Evolutionary conservation across 768 basidiomycete species (phyloP).

Genomic region (Mycena olivaceomarginata): DNA sequence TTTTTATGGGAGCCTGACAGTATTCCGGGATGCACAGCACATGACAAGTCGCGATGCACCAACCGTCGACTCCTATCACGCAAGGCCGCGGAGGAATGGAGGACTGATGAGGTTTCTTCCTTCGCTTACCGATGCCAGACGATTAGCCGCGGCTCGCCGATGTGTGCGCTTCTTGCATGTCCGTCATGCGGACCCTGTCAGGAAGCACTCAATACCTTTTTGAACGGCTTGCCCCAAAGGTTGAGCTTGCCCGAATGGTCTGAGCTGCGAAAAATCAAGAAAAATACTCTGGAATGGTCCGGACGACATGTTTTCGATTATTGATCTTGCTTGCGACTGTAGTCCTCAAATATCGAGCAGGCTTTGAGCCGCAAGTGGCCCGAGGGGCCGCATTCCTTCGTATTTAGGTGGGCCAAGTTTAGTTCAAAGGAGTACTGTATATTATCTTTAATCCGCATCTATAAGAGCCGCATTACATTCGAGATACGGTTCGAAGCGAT

Average conservation of each 20-base stretch:
- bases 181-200: slow-evolving; percentile 52
- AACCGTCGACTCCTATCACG: not conserved
- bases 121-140: slow-evolving; percentile 1
- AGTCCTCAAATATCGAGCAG: too few species aligned
- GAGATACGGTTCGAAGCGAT: not conserved
- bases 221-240: slow-evolving; percentile 60
- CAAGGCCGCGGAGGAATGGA: not conserved
- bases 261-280: slow-evolving; percentile 45
- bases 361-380: too few species aligned
- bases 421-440: too few species aligned
- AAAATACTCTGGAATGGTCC: not conserved
- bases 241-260: slow-evolving; percentile 63
- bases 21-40: not conserved
- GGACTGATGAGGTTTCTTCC: not conserved
- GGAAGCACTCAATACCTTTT: slow-evolving; percentile 59
- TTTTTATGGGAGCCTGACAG: slow-evolving; percentile 17
- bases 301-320: not conserved
- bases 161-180: slow-evolving; percentile 58
- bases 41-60: not conserved
- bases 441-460: not conserved
- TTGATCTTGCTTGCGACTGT: too few species aligned
- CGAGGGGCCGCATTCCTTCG: too few species aligned
- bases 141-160: slow-evolving; percentile 55
- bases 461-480: not conserved
- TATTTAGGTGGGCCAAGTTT: too few species aligned